Conservation (phyloP, 2,329 filamentous ascomycete genomes). For the Fusarium beomiforme region DNA sequence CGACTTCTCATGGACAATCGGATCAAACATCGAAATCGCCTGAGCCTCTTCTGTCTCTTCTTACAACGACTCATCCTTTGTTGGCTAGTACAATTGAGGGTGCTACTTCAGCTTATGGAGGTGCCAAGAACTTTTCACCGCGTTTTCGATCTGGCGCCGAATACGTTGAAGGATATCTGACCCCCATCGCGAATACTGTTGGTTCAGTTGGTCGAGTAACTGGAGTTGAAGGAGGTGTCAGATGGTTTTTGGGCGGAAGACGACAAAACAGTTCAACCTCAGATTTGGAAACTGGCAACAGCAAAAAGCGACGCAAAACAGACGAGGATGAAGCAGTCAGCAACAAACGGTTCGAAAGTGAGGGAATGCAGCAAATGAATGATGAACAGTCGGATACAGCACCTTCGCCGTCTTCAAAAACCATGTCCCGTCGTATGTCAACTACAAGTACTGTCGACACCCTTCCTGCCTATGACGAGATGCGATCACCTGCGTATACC, state of each 20-base stretch:
- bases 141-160: conserved; percentile 90
- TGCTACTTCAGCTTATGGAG: conserved; percentile 85
- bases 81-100: conserved; percentile 86
- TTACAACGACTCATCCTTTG: conserved; percentile 88
- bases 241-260: conserved; percentile 79
- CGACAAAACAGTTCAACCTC: conserved; percentile 59
- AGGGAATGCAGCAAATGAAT: conserved; percentile 43
- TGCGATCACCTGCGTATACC: conserved; percentile 78
- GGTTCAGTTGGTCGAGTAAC: conserved; percentile 85
- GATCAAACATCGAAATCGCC: conserved; percentile 54
- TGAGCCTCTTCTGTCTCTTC: conserved; percentile 85
- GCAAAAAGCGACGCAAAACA: conserved; percentile 68
- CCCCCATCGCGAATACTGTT: conserved; percentile 86
- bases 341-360: conserved; percentile 44
- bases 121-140: conserved; percentile 90
- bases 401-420: conserved; percentile 42
- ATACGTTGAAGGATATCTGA: conserved; percentile 88
- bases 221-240: conserved; percentile 85
- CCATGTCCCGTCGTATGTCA: conserved; percentile 64
- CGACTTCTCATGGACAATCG: conserved; percentile 46
- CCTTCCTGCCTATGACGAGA: conserved; percentile 85
- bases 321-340: conserved; percentile 50
- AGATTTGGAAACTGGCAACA: conserved; percentile 58
- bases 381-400: conserved; percentile 40
- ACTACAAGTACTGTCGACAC: conserved; percentile 76